A percentile compares a stretch with the other conserved stretches of the same genome.
Conservation (phyloP, 768 basidiomycete species). For the Calocybe gangraenosa region DNA sequence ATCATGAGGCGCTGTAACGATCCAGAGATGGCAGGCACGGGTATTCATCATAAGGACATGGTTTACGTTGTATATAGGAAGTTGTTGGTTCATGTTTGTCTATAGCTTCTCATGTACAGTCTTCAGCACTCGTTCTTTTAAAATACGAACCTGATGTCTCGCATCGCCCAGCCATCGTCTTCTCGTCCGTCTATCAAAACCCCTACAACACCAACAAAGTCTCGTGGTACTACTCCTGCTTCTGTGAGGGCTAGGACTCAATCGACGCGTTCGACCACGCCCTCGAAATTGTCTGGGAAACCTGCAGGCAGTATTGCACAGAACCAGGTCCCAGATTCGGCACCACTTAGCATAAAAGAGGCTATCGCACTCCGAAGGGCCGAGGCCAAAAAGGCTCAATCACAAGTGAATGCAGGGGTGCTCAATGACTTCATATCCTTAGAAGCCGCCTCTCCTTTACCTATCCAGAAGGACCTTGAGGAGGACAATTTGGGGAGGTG, state of each 20-base stretch:
- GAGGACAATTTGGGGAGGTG: constrained; percentile 61
- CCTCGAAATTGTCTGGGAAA: constrained; percentile 16
- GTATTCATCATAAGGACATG: too few species aligned
- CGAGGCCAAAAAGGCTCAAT: constrained; percentile 63
- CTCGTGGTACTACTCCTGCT: constrained; percentile 17
- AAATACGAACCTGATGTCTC: constrained; percentile 26
- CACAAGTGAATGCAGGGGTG: constrained; percentile 21
- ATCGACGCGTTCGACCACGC: constrained; percentile 20
- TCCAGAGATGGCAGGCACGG: too few species aligned
- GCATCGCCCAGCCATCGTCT: constrained; percentile 28
- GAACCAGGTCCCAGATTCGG: constrained; percentile 6
- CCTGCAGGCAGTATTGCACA: constrained; percentile 9
- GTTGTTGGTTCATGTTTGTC: too few species aligned
- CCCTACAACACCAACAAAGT: constrained; percentile 22
- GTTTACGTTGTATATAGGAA: too few species aligned
- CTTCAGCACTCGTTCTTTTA: background rate
- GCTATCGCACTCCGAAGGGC: constrained; percentile 77
- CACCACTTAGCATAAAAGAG: constrained; percentile 58
- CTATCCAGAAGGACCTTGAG: constrained; percentile 30
- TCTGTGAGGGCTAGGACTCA: constrained; percentile 19
- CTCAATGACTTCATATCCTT: constrained; percentile 35
- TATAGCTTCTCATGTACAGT: too few species aligned
- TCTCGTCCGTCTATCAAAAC: constrained; percentile 25
- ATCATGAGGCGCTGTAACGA: too few species aligned
- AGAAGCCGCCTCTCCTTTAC: constrained; percentile 45